phyloP scores from a whole-genome alignment of 768 basidiomycete species.

The Trametes cingulata region DNA sequence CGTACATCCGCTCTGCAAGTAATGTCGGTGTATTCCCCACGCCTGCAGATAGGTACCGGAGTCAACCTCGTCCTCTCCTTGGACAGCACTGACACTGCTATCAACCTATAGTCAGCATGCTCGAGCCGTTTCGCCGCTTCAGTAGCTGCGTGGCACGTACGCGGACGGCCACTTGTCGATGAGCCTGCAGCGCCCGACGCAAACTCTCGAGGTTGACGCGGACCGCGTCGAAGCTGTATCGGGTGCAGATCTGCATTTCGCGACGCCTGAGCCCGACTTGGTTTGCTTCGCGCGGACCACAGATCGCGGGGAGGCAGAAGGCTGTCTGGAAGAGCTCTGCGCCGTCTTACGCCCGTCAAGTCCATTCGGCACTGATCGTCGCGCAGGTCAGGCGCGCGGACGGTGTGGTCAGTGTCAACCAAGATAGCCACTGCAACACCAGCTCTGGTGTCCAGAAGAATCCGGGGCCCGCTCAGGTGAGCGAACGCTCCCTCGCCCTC shows the following conservation, averaged over 20 bases:
- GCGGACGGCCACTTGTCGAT: background rate
- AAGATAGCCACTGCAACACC: no score
- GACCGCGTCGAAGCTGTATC: background rate
- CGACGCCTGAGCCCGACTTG: background rate
- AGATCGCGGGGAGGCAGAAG: background rate
- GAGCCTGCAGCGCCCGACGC: background rate
- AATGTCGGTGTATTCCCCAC: conserved; percentile 11
- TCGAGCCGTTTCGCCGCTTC: background rate
- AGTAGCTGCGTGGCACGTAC: background rate
- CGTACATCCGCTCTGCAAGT: background rate
- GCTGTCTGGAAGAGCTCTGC: background rate
- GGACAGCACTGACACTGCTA: background rate
- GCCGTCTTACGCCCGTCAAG: background rate
- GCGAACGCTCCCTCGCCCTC: background rate
- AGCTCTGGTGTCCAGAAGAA: no score
- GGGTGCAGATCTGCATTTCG: background rate
- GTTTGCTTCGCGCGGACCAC: background rate
- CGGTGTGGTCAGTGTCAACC: no score
- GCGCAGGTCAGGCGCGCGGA: background rate
- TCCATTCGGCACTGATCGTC: background rate
- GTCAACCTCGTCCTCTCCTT: background rate
- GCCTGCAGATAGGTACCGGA: conserved; percentile 1
- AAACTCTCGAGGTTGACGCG: conserved; percentile 3
- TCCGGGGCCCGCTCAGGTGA: background rate
- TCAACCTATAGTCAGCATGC: background rate